Conservation (phyloP, 2,329 filamentous ascomycete genomes). For the Pseudogymnoascus sp. region DNA sequence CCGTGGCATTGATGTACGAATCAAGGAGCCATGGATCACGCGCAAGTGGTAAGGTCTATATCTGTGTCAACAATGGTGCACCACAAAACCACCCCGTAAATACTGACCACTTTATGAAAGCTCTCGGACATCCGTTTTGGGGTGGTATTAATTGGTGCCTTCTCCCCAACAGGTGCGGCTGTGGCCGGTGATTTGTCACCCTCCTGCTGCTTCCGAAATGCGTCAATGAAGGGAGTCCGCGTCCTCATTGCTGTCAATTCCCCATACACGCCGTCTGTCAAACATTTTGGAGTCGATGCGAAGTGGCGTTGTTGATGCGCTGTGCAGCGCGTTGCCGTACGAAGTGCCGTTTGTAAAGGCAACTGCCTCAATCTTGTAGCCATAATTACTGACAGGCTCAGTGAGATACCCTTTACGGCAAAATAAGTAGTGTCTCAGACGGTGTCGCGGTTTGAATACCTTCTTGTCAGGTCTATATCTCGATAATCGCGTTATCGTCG, state of each 20-base stretch:
- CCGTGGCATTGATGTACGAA: constrained; percentile 60
- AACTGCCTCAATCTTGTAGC: not conserved
- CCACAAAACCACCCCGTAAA: not conserved
- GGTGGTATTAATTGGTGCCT: constrained; percentile 40
- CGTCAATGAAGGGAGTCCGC: constrained; percentile 62
- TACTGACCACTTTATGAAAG: constrained; percentile 52
- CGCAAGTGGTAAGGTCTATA: constrained; percentile 52
- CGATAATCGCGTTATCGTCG: not conserved
- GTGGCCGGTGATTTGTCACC: constrained; percentile 14
- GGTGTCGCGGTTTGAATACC: not conserved
- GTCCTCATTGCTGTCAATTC: constrained; percentile 51
- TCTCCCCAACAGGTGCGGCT: constrained; percentile 12
- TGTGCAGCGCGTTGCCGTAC: not conserved
- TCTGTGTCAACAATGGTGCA: constrained; percentile 10
- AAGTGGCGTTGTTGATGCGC: constrained; percentile 16
- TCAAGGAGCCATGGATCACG: constrained; percentile 64
- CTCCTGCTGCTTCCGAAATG: constrained; percentile 44
- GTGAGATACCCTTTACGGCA: not conserved
- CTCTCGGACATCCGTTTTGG: constrained; percentile 62
- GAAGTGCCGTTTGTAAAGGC: not conserved
- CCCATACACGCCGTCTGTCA: constrained; percentile 48
- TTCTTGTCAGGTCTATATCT: not conserved
- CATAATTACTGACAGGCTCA: not conserved
- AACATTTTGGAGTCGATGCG: constrained; percentile 15
- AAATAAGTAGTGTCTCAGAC: not conserved